Conservation (phyloP, 2,329 filamentous ascomycete species). For the Penicillium fuscoglaucum region DNA sequence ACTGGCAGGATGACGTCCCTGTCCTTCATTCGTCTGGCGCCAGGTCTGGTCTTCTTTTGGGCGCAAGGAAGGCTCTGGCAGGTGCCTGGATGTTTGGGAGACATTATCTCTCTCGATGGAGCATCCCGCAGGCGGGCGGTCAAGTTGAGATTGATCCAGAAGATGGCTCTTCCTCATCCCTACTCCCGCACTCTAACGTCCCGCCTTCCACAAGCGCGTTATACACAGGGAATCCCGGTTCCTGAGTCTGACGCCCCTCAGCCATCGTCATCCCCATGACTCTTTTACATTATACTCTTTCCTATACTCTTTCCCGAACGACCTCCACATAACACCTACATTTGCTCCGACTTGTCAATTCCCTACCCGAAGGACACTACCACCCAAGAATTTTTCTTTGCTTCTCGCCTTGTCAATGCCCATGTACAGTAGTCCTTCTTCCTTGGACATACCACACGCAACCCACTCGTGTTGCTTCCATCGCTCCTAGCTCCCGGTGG, state of each 20-base stretch:
- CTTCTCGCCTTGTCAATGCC: background rate
- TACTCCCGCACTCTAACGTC: slow-evolving; percentile 14
- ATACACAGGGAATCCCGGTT: background rate
- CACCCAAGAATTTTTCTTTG: background rate
- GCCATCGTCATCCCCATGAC: slow-evolving; percentile 12
- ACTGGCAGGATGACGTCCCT: background rate
- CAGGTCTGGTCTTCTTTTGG: slow-evolving; percentile 24
- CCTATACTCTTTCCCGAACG: background rate
- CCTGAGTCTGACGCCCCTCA: background rate
- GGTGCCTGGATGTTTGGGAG: slow-evolving; percentile 29
- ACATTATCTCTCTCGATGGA: slow-evolving; percentile 28
- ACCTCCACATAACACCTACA: background rate
- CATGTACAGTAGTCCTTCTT: slow-evolving; percentile 18
- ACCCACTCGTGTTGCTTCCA: background rate
- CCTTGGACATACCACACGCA: background rate
- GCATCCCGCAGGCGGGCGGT: slow-evolving; percentile 23
- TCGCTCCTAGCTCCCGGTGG: background rate
- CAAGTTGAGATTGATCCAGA: slow-evolving; percentile 3
- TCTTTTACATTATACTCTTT: background rate
- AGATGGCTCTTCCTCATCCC: slow-evolving; percentile 16
- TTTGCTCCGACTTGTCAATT: background rate
- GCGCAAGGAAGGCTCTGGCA: slow-evolving; percentile 29
- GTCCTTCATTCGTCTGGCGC: background rate
- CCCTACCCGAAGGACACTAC: background rate
- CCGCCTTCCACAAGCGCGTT: slow-evolving; percentile 2